Conservation (phyloP, 768 basidiomycete genomes). For the Podaxis pistillaris region DNA sequence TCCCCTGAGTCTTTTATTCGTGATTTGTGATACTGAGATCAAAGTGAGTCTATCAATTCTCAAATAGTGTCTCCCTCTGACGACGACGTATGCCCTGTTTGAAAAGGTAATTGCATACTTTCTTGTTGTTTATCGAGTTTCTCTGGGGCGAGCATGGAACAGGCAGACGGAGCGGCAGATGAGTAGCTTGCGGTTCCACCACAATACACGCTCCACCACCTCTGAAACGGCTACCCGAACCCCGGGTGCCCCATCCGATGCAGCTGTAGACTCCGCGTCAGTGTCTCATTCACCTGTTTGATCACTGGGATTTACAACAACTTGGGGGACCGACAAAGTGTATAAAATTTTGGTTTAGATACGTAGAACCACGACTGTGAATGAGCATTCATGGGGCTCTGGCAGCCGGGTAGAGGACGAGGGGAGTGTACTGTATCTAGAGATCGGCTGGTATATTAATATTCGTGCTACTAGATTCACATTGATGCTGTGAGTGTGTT, state of each 20-base stretch:
- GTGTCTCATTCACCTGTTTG: neutral
- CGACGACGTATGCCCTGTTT: neutral
- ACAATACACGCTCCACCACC: neutral
- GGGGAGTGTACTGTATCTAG: neutral
- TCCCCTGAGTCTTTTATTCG: neutral
- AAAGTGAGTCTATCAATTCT: neutral
- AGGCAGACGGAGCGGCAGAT: neutral
- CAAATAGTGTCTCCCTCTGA: neutral
- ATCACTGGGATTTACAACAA: neutral
- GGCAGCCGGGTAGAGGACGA: too few relatives aligned
- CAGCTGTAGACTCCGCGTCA: neutral
- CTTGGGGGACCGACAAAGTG: too few relatives aligned
- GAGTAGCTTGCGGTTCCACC: neutral
- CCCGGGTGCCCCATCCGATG: neutral
- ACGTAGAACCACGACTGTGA: too few relatives aligned
- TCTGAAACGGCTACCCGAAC: neutral
- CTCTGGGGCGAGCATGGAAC: neutral
- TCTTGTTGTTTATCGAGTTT: neutral
- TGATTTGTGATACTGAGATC: neutral
- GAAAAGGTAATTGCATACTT: neutral
- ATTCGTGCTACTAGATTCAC: neutral
- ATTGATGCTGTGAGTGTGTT: conserved; percentile 19
- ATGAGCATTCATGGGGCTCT: too few relatives aligned
- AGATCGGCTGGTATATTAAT: neutral
- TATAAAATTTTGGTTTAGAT: too few relatives aligned